Percentiles rank a stretch among this genome's conserved stretches.
Evolutionary conservation across 805 yeast genomes (phyloP).

Genomic region (Pichia nanzhaoensis): DNA sequence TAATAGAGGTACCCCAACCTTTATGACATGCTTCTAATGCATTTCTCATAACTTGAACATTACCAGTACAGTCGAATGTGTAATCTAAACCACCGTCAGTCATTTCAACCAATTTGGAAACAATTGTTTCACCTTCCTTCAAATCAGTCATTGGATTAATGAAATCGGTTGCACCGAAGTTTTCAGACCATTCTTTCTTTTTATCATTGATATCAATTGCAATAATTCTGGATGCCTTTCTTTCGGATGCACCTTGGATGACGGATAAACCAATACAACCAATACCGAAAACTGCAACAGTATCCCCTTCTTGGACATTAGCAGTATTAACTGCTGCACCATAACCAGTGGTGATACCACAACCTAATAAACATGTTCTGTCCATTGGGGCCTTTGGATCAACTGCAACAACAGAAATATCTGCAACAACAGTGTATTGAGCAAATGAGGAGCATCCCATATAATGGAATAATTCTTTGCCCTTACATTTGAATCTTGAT

Average conservation of each 20-base stretch:
- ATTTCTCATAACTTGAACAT: conserved; percentile 87
- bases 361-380: conserved; percentile 87
- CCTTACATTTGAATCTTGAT: conserved; percentile 77
- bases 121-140: conserved; percentile 68
- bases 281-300: conserved; percentile 94
- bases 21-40: conserved; percentile 97
- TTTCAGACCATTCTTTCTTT: conserved; percentile 77
- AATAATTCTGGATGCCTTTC: conserved; percentile 75
- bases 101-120: conserved; percentile 74
- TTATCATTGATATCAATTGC: conserved; percentile 82
- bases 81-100: conserved; percentile 97
- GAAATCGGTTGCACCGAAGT: conserved; percentile 95
- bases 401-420: conserved; percentile 91
- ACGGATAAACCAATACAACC: conserved; percentile 97
- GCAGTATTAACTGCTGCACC: conserved; percentile 98
- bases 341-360: conserved; percentile 97
- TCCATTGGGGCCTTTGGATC: conserved; percentile 78
- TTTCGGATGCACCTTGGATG: conserved; percentile 85
- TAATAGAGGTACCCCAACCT: conserved; percentile 96
- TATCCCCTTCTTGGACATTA: conserved; percentile 82
- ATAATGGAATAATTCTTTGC: conserved; percentile 79
- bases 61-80: conserved; percentile 98
- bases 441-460: conserved; percentile 99
- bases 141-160: conserved; percentile 69
- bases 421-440: conserved; percentile 97